These are phyloP conservation scores for Musa itinerans DNA, from an alignment of 176 grass and related monocot species.

Conservation along the genomic window DNA sequence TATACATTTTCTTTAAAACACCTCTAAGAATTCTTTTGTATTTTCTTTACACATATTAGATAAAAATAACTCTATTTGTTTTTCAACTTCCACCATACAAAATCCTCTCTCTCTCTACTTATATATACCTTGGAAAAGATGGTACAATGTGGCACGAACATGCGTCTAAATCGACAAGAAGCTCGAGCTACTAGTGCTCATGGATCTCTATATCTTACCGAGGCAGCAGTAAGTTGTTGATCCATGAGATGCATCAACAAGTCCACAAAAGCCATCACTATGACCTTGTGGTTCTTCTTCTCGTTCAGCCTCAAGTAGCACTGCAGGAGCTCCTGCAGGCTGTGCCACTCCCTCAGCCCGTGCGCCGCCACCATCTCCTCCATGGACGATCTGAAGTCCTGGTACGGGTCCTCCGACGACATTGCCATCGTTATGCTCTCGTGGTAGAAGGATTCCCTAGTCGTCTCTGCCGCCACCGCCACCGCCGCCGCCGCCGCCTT, in stretches of 20 bases:
- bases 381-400: slow-evolving; percentile 18
- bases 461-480: too few species aligned
- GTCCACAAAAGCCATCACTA: slow-evolving; percentile 17
- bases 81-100: too few species aligned
- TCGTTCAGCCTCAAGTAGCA: slow-evolving; percentile 23
- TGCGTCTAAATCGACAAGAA: too few species aligned
- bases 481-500: not conserved
- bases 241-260: slow-evolving; percentile 14
- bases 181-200: too few species aligned
- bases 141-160: too few species aligned
- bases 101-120: too few species aligned
- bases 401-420: slow-evolving; percentile 13
- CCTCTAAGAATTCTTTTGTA: too few species aligned
- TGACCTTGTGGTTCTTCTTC: slow-evolving; percentile 17
- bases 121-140: too few species aligned
- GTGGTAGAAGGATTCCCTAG: not conserved
- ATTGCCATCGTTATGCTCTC: not conserved
- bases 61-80: too few species aligned
- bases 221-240: not conserved
- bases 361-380: slow-evolving; percentile 22
- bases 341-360: slow-evolving; percentile 6
- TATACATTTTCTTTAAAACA: too few species aligned
- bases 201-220: too few species aligned
- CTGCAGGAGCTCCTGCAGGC: slow-evolving; percentile 12
- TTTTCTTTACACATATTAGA: too few species aligned